phyloP scores from a whole-genome alignment of 2,329 filamentous ascomycete genomes.

The Paraphaeosphaeria sporulosa region DNA sequence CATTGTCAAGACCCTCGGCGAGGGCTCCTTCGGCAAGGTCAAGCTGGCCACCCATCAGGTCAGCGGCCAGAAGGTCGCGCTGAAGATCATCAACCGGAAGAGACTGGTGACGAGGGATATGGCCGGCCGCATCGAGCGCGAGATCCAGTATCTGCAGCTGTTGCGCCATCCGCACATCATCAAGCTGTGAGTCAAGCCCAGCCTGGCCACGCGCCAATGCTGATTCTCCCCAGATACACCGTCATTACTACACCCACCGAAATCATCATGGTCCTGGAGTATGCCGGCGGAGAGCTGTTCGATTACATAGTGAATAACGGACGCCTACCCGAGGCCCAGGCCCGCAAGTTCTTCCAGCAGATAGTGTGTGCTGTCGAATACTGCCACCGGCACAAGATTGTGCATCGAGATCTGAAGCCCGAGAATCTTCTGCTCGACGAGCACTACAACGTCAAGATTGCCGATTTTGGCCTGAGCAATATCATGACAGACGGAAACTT shows the following conservation, averaged over 20 bases:
- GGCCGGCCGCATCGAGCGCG: slow-evolving; percentile 95
- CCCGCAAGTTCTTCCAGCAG: slow-evolving; percentile 98
- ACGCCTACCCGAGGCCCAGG: slow-evolving; percentile 87
- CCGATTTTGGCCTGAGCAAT: slow-evolving; percentile 97
- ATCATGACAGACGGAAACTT: slow-evolving; percentile 99
- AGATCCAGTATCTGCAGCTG: slow-evolving; percentile 97
- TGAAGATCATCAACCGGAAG: slow-evolving; percentile 97
- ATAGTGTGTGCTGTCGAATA: slow-evolving; percentile 99
- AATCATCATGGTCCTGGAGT: slow-evolving; percentile 99
- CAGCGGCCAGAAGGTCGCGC: slow-evolving; percentile 91
- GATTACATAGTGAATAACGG: slow-evolving; percentile 97
- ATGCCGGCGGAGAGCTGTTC: slow-evolving; percentile 94
- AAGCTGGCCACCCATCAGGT: slow-evolving; percentile 93
- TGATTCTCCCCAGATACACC: slow-evolving; percentile 71
- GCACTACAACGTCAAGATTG: slow-evolving; percentile 97
- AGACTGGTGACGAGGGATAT: slow-evolving; percentile 97
- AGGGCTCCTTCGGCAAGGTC: slow-evolving; percentile 98
- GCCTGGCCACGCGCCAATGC: not conserved
- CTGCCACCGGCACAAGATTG: slow-evolving; percentile 98
- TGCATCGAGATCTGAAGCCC: slow-evolving; percentile 95
- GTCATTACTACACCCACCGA: slow-evolving; percentile 94
- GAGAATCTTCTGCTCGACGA: slow-evolving; percentile 96
- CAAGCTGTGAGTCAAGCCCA: slow-evolving; percentile 74
- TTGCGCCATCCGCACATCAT: slow-evolving; percentile 98
- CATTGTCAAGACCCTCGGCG: slow-evolving; percentile 87